Base-by-base conservation (phyloP, 2,329 filamentous ascomycete species). In the Didymella segeticola region DNA sequence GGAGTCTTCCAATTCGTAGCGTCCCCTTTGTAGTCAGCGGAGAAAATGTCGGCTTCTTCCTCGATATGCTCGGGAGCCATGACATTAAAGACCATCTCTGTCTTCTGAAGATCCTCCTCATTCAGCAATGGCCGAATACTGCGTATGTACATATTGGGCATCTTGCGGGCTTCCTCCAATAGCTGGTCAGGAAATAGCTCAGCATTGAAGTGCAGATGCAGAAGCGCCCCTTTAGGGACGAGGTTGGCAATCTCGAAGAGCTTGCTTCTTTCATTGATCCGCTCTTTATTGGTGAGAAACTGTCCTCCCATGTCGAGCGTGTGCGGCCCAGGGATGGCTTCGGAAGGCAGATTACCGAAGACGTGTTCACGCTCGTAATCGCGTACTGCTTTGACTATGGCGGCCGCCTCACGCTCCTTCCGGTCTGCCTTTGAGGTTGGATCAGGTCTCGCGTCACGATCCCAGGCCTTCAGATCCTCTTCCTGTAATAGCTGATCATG, bases 181-280 rank as follows among this genome's bases (percentile, higher is more conserved):
- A 91, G 77, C 5, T 86, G 79, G 2, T 78, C 70, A 9, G 88
- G 87, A 12, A 79, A 77, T 4, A 91, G 77, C 56, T 88, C 89
- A n/a, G 89, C 83, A 69, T 91, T 92, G 78, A 90, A 91, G 71
- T 92, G 89, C 20, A 91, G 83, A 70, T 92, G 89, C 20, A 91
- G 77, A 67, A 91, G 86, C 0, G 83, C 82, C 2, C 88, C 89
- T 71, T 92, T 92, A 34, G 89, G 89, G 78, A 89, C 82, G 51
- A 71, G 67, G 26, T 76, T 76, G 5, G 86, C 82, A 22, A 88
- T 80, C 23, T 77, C 61, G 61, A 86, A 84, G 12, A 91, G 66
- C 36, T 76, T 72, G 8, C 88, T 89, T 39, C 79, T 46, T 30
- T 80, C 72, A 37, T 77, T 72, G 41, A 80, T 79, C 1, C 75